Evolutionary conservation across 345 rosid species (phyloP).

Genomic region (Theobroma cacao): DNA sequence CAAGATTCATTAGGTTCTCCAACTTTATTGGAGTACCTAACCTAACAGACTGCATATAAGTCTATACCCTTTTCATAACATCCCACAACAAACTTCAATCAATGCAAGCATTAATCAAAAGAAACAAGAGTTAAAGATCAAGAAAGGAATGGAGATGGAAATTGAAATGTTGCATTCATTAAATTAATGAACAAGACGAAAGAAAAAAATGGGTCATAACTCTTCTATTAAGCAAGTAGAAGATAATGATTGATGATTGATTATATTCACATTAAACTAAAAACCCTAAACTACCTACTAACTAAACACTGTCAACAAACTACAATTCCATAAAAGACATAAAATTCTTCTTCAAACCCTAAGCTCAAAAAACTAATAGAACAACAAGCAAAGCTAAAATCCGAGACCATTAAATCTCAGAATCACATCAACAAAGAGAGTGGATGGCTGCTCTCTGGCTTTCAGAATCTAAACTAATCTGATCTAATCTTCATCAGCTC

Average conservation of each 20-base stretch:
- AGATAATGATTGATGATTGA: constrained; percentile 8
- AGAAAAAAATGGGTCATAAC: neutral
- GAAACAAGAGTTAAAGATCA: neutral
- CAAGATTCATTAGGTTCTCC: too few relatives aligned
- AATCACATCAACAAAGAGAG: neutral
- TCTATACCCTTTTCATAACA: neutral
- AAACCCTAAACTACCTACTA: constrained; percentile 9
- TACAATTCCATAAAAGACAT: constrained; percentile 5
- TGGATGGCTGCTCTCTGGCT: neutral
- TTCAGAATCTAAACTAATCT: constrained; percentile 16
- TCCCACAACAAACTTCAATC: neutral
- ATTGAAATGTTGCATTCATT: neutral
- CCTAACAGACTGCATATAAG: too few relatives aligned
- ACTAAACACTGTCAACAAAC: constrained; percentile 3
- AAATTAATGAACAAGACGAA: neutral
- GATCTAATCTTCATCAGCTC: constrained; percentile 46
- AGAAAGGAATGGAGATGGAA: neutral
- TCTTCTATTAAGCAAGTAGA: constrained; percentile 16
- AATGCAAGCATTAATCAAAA: neutral
- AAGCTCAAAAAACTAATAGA: neutral
- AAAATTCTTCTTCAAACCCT: neutral
- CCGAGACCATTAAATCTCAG: neutral
- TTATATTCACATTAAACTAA: constrained; percentile 17
- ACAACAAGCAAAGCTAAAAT: neutral
- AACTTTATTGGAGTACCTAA: too few relatives aligned